Evolutionary conservation across 2,329 filamentous ascomycete species (phyloP).

Genomic region (Geoglossum cookeanum): DNA sequence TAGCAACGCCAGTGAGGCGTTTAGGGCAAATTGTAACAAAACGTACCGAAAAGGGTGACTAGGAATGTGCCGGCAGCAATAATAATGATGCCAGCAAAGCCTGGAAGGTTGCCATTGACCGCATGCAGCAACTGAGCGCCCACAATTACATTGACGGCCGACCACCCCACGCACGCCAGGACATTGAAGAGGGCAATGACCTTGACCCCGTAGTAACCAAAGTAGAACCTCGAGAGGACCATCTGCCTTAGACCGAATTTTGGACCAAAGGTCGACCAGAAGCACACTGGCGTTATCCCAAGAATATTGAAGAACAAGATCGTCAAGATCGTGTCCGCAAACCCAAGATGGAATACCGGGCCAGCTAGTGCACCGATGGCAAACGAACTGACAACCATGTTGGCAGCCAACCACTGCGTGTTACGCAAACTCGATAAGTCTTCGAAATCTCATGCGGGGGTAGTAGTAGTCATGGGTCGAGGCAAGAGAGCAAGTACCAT

Average conservation of each 20-base stretch:
- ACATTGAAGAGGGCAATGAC: conserved; percentile 53
- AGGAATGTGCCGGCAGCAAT: conserved; percentile 49
- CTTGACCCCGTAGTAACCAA: conserved; percentile 53
- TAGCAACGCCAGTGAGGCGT: neutral
- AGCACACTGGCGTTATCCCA: conserved; percentile 52
- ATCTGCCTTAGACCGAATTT: conserved; percentile 59
- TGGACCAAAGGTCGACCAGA: conserved; percentile 61
- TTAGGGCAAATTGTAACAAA: neutral
- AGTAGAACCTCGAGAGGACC: conserved; percentile 61
- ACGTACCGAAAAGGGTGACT: conserved; percentile 40
- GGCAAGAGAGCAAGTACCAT: conserved; percentile 37
- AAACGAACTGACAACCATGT: conserved; percentile 60
- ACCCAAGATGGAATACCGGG: conserved; percentile 51
- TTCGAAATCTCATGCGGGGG: neutral
- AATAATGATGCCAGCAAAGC: conserved; percentile 55
- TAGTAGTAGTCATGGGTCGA: conserved; percentile 10
- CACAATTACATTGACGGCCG: conserved; percentile 59
- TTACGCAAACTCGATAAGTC: conserved; percentile 2
- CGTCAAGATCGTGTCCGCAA: conserved; percentile 50
- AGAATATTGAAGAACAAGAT: conserved; percentile 60
- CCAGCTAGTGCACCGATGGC: conserved; percentile 53
- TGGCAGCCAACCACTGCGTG: conserved; percentile 53
- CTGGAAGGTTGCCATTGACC: conserved; percentile 49
- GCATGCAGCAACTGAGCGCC: conserved; percentile 60
- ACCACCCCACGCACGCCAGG: conserved; percentile 55